Percentiles rank a stretch among this genome's conserved stretches.
phyloP scores from a whole-genome alignment of 495 filamentous ascomycete species.

The Letharia columbiana region DNA sequence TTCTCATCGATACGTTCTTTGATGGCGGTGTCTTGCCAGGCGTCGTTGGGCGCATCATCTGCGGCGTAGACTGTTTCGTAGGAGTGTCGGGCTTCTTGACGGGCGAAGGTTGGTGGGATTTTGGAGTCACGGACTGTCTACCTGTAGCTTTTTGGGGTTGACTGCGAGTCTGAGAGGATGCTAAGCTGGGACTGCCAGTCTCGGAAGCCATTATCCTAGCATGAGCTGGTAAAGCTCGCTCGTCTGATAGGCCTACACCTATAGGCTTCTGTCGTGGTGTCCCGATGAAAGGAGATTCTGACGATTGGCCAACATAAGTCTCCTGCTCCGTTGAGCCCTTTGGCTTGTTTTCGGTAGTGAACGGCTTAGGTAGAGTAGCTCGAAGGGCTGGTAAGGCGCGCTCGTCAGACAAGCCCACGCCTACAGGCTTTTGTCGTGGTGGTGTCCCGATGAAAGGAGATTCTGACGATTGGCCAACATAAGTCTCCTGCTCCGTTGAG shows the following conservation, averaged over 20 bases:
- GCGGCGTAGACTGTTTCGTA: constrained; percentile 45
- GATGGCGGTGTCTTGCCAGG: constrained; percentile 47
- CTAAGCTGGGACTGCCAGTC: constrained; percentile 50
- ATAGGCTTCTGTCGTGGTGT: constrained; percentile 21
- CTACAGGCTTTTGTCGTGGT: constrained; percentile 22
- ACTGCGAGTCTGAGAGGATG: constrained; percentile 45
- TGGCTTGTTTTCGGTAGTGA: constrained; percentile 36
- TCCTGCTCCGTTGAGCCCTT: constrained; percentile 54
- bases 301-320: constrained; percentile 43
- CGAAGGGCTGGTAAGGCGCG: constrained; percentile 1
- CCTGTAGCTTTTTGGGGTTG: constrained; percentile 42
- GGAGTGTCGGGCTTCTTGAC: constrained; percentile 43
- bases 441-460: constrained; percentile 44
- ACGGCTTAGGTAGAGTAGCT: constrained; percentile 39
- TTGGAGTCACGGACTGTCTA: constrained; percentile 39
- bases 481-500: constrained; percentile 50
- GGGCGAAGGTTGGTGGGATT: constrained; percentile 31
- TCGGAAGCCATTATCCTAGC: constrained; percentile 41
- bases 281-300: constrained; percentile 47
- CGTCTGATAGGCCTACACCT: constrained; percentile 20
- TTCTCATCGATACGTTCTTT: constrained; percentile 37
- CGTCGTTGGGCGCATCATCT: constrained; percentile 42
- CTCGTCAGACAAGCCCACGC: constrained; percentile 22
- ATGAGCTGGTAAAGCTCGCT: constrained; percentile 20
- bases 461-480: constrained; percentile 45